phyloP scores from a whole-genome alignment of 352 stramenopile genomes.

The Blastocystis sp. region DNA sequence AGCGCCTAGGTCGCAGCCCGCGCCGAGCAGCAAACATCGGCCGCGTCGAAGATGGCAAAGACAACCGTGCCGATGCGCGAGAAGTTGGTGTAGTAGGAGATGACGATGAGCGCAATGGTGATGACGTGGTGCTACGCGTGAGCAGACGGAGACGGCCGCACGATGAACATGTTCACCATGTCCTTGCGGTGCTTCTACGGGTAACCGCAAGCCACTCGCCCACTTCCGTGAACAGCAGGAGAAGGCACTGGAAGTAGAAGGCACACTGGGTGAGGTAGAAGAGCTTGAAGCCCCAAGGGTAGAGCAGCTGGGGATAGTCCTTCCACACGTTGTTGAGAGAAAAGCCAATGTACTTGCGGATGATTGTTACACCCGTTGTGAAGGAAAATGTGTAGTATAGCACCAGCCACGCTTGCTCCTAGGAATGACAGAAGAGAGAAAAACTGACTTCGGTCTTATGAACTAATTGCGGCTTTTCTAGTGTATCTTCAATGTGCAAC shows the following conservation, averaged over 20 bases:
- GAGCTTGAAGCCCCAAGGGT: slow-evolving; percentile 49
- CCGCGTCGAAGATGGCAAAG: slow-evolving; percentile 57
- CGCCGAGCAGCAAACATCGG: neutral
- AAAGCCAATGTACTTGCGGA: slow-evolving; percentile 39
- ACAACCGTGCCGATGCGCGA: slow-evolving; percentile 44
- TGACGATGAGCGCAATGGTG: slow-evolving; percentile 34
- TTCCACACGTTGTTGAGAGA: slow-evolving; percentile 55
- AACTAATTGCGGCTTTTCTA: slow-evolving; percentile 8
- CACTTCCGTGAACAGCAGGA: slow-evolving; percentile 51
- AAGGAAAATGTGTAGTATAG: slow-evolving; percentile 62
- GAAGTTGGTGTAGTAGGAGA: slow-evolving; percentile 65
- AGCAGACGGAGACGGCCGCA: neutral
- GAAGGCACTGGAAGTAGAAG: slow-evolving; percentile 22
- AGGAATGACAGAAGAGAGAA: neutral
- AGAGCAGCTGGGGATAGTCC: slow-evolving; percentile 42
- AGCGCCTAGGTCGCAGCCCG: neutral
- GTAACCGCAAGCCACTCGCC: neutral
- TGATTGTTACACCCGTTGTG: slow-evolving; percentile 24
- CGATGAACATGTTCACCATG: slow-evolving; percentile 44
- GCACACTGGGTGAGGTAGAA: slow-evolving; percentile 52
- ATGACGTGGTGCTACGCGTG: slow-evolving; percentile 47
- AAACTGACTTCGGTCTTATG: slow-evolving; percentile 37
- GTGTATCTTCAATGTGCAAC: slow-evolving; percentile 10
- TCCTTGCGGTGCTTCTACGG: slow-evolving; percentile 59
- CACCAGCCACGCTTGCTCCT: slow-evolving; percentile 49